phyloP scores from a whole-genome alignment of 805 yeast species.

The Lipomyces sp. region DNA sequence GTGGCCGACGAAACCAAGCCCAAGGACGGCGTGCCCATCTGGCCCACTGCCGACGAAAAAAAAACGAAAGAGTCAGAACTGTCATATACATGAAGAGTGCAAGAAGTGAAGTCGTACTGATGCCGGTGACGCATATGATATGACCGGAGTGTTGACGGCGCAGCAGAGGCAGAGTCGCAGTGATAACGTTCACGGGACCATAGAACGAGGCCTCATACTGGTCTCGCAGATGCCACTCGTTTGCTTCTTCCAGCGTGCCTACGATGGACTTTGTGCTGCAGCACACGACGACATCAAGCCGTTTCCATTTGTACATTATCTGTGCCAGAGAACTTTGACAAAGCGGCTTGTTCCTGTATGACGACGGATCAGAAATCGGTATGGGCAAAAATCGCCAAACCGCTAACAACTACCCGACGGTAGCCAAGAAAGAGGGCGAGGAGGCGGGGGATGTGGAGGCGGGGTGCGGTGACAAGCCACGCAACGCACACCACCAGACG shows the following conservation, averaged over 20 bases:
- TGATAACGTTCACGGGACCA: conserved; percentile 32
- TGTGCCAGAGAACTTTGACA: conserved; percentile 29
- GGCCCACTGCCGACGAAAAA: conserved; percentile 23
- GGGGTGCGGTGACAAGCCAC: too few relatives aligned
- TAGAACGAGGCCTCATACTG: conserved; percentile 28
- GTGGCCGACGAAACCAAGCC: conserved; percentile 34
- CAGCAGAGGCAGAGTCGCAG: conserved; percentile 34
- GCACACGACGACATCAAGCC: conserved; percentile 26
- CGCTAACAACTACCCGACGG: too few relatives aligned
- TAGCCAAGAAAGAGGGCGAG: too few relatives aligned
- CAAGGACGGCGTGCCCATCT: conserved; percentile 34
- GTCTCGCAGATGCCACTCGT: conserved; percentile 30
- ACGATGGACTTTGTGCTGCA: conserved; percentile 16
- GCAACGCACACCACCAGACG: too few relatives aligned
- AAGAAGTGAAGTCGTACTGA: too few relatives aligned
- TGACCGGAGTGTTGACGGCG: conserved; percentile 34
- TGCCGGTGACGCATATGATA: conserved; percentile 33
- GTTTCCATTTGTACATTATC: conserved; percentile 19
- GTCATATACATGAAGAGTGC: too few relatives aligned
- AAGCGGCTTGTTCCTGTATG: conserved; percentile 30
- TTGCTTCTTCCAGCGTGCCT: conserved; percentile 30
- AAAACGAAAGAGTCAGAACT: background rate
- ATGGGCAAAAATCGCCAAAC: too few relatives aligned
- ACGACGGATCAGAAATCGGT: too few relatives aligned
- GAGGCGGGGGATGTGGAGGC: too few relatives aligned